Base-by-base conservation (phyloP, 2,329 filamentous ascomycete genomes). In the Endothia cerciana region DNA sequence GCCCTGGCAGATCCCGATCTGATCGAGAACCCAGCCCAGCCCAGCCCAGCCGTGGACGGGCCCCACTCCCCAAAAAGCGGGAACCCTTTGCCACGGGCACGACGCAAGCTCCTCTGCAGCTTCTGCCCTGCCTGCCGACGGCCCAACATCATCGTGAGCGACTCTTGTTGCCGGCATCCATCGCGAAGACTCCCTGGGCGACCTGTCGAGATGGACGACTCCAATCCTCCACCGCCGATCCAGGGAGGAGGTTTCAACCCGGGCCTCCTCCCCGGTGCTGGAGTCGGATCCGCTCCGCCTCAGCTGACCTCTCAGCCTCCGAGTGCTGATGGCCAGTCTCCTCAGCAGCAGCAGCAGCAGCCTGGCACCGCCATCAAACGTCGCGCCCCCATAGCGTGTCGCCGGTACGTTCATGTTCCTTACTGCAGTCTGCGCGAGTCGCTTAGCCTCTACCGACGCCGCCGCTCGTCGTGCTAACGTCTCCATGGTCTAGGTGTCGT, bases 341-440 rank as follows among this genome's bases (percentile, higher is more conserved):
- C 57, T 28, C 55, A 56, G 28, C 56, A 47, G 61, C 53, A 51
- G 47, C 65, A 36, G 28, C 57, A 28, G 7, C 59, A 47, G 11
- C 56, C 72, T 5, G 68, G 65, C 57, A 60, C 66, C 22, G 64
- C 66, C 55, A 79, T 83, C 72, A 84, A 83, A 73, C 80, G 83
- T 60, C 78, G 81, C 73, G 81, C 83, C 47, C 78, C 82, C 33
- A 83, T 85, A 71, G 83, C 83, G 65, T 86, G 83, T 71, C 78
- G 82, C 74, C 82, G 82, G 83, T 85, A 74, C 68, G 77, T 73
- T 69, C 33, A 45, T 59, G 38, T 60, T 17, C 53, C 62, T 45
- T 60, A 65, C 70, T 57, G 56, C 55, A 51, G 56, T 22, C 43
- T 38, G 53, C 49, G 53, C 59, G 57, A 38, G 25, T 13, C 7